Base-by-base conservation (phyloP, 2,329 filamentous ascomycete genomes). In the Taxawa tesnikishii region DNA sequence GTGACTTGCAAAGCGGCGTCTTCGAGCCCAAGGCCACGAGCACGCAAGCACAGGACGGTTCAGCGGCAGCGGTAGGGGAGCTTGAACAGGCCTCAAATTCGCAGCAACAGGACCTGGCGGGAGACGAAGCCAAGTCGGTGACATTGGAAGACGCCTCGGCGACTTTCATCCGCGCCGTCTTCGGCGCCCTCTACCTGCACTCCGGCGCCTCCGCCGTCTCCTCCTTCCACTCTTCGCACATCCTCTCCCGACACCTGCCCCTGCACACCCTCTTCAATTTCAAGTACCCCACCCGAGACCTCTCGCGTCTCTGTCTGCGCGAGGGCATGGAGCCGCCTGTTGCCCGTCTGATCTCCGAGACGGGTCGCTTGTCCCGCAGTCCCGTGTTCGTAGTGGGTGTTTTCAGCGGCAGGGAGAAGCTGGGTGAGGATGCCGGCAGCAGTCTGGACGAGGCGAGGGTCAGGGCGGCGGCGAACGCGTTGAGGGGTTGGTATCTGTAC, bases 401-500 rank as follows among this genome's bases (percentile, higher is more conserved):
- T 39, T 98, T 81, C 63, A 92, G 82, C 44, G 90, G 88, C 31
- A 67, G 69, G 38, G 87, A 98, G 54, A 88, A 90, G 68, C 67
- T 98, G 26, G 90, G 88, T 34, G 88, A 98, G 62, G 90, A 78
- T n/a, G 70, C 77, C 13, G 90, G 82, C 15, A 64, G 79, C 29
- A 87, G 73, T 56, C 63, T 96, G 35, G 68, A 84, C 43, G 73
- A 84, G 47, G 88, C 82, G 18, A 74, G 83, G 41, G 68, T 73
- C 41, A 73, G 83, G 54, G 90, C 90, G 13, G 75, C 83, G 23
- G 87, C 92, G 49, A 78, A 80, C 41, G 78, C 85, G 12, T 66
- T 98, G 50, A 93, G 94, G 67, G 70, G 79, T 5, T 98, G 90
- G 90, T 98, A 98, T 58, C 66, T 98, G 32, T 98, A 98, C 64